Evolutionary conservation across 2,329 filamentous ascomycete species (phyloP).

Genomic region (Sporothrix variecibatus): DNA sequence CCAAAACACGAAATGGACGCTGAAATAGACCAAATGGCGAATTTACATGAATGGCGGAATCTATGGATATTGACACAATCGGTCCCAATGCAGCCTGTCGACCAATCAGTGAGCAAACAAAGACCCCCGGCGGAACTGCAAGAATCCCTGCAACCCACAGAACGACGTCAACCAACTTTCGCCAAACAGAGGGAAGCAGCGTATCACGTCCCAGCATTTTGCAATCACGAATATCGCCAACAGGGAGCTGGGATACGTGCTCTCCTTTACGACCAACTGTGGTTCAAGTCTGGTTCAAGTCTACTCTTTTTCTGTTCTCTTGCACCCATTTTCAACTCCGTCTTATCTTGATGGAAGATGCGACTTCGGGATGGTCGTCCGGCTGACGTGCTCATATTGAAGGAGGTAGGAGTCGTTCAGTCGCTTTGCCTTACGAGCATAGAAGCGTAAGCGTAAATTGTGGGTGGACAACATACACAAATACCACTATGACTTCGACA

Average conservation of each 20-base stretch:
- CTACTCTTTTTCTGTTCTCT: not conserved
- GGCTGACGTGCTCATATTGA: constrained; percentile 8
- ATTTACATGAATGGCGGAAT: constrained; percentile 1
- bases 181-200: not conserved
- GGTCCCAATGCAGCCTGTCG: not conserved
- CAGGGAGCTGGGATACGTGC: not conserved
- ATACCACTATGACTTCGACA: not conserved
- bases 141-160: not conserved
- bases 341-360: not conserved
- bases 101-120: not conserved
- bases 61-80: not conserved
- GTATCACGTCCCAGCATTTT: constrained; percentile 11
- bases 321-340: not conserved
- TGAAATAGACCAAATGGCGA: not conserved
- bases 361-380: not conserved
- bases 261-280: not conserved
- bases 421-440: not conserved
- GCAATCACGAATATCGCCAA: not conserved
- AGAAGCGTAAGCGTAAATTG: not conserved
- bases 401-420: not conserved
- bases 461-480: not conserved
- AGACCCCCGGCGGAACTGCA: not conserved
- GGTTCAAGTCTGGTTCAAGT: not conserved
- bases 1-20: not conserved
- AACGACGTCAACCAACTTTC: not conserved